Conservation (phyloP, 2,329 filamentous ascomycete species). For the Monosporascus sp. region DNA sequence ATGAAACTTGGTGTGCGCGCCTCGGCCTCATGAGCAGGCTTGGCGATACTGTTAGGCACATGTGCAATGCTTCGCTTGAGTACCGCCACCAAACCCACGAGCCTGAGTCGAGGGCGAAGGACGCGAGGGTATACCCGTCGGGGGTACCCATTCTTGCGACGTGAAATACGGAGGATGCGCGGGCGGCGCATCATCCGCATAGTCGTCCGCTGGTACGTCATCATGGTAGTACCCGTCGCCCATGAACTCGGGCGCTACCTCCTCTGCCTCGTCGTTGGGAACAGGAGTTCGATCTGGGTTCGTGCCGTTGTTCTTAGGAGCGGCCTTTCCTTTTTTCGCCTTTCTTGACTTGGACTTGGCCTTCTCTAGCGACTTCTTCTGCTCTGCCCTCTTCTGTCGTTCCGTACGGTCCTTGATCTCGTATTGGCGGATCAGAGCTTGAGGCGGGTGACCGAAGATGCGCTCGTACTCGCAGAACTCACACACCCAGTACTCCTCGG, state of each 20-base stretch:
- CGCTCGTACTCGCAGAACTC: slow-evolving; percentile 97
- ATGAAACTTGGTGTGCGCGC: not conserved
- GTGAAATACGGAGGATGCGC: slow-evolving; percentile 3
- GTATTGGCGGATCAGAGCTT: slow-evolving; percentile 81
- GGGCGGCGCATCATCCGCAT: slow-evolving; percentile 11
- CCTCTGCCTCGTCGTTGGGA: slow-evolving; percentile 15
- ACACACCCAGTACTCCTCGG: slow-evolving; percentile 86
- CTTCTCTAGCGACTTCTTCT: slow-evolving; percentile 79
- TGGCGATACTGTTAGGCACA: too few relatives aligned
- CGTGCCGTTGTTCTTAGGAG: slow-evolving; percentile 38
- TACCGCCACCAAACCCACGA: too few relatives aligned
- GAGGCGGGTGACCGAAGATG: slow-evolving; percentile 85
- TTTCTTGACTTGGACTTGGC: slow-evolving; percentile 91
- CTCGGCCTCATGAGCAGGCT: too few relatives aligned
- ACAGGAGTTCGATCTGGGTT: slow-evolving; percentile 18
- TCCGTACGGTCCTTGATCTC: slow-evolving; percentile 89
- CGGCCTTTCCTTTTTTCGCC: slow-evolving; percentile 74
- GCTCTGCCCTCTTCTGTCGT: slow-evolving; percentile 79
- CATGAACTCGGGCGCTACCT: slow-evolving; percentile 11
- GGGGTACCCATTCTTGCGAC: not conserved
- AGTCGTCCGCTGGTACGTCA: slow-evolving; percentile 9
- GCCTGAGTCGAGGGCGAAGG: slow-evolving; percentile 10
- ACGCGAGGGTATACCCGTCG: not conserved
- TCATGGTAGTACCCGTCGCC: slow-evolving; percentile 23
- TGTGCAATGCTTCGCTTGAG: too few relatives aligned